Evolutionary conservation across 441 rosid species (phyloP).

Genomic region (Hura crepitans): DNA sequence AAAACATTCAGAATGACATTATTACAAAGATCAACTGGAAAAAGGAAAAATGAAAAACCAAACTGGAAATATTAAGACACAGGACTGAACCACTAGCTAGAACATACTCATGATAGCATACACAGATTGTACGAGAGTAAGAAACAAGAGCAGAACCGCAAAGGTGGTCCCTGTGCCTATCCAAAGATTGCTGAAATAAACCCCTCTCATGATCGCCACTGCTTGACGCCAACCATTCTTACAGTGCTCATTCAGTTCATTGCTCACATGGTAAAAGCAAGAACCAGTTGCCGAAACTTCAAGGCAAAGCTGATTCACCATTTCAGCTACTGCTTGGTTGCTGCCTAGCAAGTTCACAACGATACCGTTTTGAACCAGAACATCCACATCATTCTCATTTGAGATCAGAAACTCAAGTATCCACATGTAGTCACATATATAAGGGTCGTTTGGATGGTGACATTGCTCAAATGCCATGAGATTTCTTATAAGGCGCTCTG

Average conservation of each 20-base stretch:
- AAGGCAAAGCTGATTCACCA: background rate
- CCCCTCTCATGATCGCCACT: conserved; percentile 10
- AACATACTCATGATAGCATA: background rate
- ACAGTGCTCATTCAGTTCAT: background rate
- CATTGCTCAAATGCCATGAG: conserved; percentile 10
- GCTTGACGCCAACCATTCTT: no score
- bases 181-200: conserved; percentile 30
- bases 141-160: conserved; percentile 21
- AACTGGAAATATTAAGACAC: no score
- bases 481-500: background rate
- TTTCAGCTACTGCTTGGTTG: background rate
- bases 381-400: conserved; percentile 21
- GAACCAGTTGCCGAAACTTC: background rate
- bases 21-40: no score
- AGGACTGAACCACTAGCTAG: background rate
- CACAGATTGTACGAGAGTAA: conserved; percentile 30
- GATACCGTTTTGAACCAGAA: conserved; percentile 7
- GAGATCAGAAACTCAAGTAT: conserved; percentile 16
- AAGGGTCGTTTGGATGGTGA: conserved; percentile 20
- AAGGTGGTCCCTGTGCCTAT: conserved; percentile 25
- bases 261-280: conserved; percentile 14
- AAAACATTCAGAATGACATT: no score
- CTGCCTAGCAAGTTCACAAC: background rate
- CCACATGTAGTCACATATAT: conserved; percentile 15
- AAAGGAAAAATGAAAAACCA: no score